Evolutionary conservation across 75 land plant genomes (phyloP).

Genomic region (Cupressus sempervirens): DNA sequence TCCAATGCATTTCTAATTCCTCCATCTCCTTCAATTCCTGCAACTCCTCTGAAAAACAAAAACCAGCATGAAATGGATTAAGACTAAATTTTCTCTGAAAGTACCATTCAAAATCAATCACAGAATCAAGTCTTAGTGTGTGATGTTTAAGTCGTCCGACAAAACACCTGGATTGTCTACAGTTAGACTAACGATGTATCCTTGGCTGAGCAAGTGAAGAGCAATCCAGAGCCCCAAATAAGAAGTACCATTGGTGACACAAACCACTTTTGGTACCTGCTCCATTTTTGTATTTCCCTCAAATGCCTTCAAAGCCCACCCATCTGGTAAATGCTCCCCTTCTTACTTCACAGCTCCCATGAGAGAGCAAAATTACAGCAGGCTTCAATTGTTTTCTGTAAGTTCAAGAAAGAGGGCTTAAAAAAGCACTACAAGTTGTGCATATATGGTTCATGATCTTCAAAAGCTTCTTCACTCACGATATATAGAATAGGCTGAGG

Average conservation of each 20-base stretch:
- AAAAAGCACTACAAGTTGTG: background rate
- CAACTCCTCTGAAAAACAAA: slow-evolving; percentile 6
- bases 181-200: slow-evolving; percentile 24
- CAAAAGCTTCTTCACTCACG: too few relatives aligned
- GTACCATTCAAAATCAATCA: background rate
- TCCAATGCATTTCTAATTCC: background rate
- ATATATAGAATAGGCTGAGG: too few relatives aligned
- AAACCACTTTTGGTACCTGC: slow-evolving; percentile 9
- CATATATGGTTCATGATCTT: background rate
- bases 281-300: too few relatives aligned
- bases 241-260: slow-evolving; percentile 35
- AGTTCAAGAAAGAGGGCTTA: background rate
- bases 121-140: too few relatives aligned
- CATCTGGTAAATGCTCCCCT: background rate
- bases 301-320: background rate
- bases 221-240: slow-evolving; percentile 20
- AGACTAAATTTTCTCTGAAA: background rate
- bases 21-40: slow-evolving; percentile 18
- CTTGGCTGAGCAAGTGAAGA: slow-evolving; percentile 14
- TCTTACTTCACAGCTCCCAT: background rate
- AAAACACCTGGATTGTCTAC: slow-evolving; percentile 24
- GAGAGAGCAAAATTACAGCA: background rate
- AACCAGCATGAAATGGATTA: background rate
- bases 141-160: too few relatives aligned
- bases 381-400: background rate